Conservation (phyloP, 805 yeast genomes). For the Komagataella mondaviorum region DNA sequence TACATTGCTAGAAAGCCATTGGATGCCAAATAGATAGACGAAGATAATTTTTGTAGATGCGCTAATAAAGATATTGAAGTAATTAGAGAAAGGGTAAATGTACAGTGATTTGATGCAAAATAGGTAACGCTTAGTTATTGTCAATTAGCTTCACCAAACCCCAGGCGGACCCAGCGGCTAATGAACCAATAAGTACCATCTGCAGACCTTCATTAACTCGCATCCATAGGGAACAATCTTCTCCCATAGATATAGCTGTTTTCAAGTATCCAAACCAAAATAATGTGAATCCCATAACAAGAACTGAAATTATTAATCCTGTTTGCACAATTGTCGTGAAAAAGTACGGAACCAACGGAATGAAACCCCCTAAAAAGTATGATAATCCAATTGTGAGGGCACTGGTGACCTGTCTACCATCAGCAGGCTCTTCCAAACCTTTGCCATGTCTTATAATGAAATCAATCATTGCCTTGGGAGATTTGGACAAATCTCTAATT, state of each 20-base stretch:
- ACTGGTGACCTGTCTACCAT: constrained; percentile 75
- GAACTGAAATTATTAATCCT: constrained; percentile 62
- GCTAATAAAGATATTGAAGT: not conserved
- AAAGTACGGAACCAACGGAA: constrained; percentile 86
- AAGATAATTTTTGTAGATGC: not conserved
- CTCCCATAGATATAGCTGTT: constrained; percentile 76
- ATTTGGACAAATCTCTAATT: constrained; percentile 63
- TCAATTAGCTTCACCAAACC: constrained; percentile 72
- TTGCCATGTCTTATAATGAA: constrained; percentile 80
- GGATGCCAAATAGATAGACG: constrained; percentile 7
- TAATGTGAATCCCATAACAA: constrained; percentile 76
- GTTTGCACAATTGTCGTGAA: constrained; percentile 62
- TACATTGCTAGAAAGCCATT: constrained; percentile 79
- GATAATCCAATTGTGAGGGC: constrained; percentile 85
- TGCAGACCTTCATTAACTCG: constrained; percentile 72
- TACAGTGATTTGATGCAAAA: not conserved
- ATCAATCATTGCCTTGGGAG: constrained; percentile 70
- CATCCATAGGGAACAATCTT: constrained; percentile 45
- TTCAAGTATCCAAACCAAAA: constrained; percentile 80
- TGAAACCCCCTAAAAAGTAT: constrained; percentile 84
- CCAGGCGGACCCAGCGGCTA: constrained; percentile 98
- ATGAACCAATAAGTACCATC: constrained; percentile 93
- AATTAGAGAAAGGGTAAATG: not conserved
- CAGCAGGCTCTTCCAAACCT: constrained; percentile 94
- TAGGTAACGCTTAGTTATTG: constrained; percentile 1